Evolutionary conservation across 1,284 basidiomycete genomes (phyloP).

Genomic region (Somion occarium): DNA sequence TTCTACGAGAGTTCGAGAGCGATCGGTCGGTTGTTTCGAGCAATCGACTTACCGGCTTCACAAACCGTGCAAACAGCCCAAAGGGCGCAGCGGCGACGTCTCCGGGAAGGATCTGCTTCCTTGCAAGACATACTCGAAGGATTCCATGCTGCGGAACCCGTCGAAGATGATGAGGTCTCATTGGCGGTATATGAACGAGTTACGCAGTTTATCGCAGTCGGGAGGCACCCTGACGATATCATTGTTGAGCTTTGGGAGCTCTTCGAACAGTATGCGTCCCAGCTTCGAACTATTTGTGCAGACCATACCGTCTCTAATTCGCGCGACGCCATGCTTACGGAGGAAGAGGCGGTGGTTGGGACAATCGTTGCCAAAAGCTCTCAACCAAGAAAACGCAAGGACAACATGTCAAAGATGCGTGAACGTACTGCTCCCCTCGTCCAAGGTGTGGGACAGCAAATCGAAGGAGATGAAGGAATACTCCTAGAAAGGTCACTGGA

Average conservation of each 20-base stretch:
- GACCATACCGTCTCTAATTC: conserved; percentile 41
- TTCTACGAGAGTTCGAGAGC: conserved; percentile 49
- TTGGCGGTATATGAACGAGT: conserved; percentile 21
- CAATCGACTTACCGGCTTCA: conserved; percentile 46
- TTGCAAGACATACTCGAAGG: conserved; percentile 22
- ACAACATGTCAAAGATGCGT: conserved; percentile 47
- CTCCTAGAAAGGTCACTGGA: conserved; percentile 34
- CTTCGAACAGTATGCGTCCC: conserved; percentile 41
- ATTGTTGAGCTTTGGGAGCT: conserved; percentile 29
- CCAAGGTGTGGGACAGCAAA: conserved; percentile 39
- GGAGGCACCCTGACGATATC: conserved; percentile 17
- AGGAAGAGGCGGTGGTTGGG: conserved; percentile 59
- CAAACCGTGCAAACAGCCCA: conserved; percentile 16
- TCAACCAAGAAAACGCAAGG: conserved; percentile 47
- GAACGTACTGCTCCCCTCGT: conserved; percentile 51
- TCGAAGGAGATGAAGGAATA: conserved; percentile 41
- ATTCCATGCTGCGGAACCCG: conserved; percentile 16
- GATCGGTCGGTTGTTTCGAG: conserved; percentile 55
- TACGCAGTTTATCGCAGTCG: conserved; percentile 21
- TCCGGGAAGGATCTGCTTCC: conserved; percentile 15
- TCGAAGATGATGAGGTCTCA: conserved; percentile 16
- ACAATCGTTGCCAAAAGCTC: conserved; percentile 58
- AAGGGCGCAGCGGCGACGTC: conserved; percentile 17
- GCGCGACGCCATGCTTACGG: conserved; percentile 41
- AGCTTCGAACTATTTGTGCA: conserved; percentile 45